Base-by-base conservation (phyloP, 768 basidiomycete genomes). In the Hypsizygus marmoreus region DNA sequence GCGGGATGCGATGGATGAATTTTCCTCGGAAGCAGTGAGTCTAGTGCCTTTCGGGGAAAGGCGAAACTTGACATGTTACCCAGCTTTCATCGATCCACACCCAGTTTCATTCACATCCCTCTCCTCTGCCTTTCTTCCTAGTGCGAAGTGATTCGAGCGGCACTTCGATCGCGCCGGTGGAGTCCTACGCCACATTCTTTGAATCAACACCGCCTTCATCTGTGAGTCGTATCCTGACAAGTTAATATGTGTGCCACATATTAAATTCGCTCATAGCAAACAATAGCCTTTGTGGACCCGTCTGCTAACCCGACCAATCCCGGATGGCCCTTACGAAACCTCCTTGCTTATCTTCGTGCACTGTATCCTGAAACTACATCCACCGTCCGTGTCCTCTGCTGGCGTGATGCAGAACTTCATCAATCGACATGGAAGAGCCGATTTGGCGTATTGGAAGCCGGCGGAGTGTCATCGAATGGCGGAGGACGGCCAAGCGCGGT, bases 321-420 rank as follows among this genome's bases (percentile, higher is more conserved):
- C 1, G 94, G 91, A 13, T 95, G 95, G 95, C 91, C 94, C 0
- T 76, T 97, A 5, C 87, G 95, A 33, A 98, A 97, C 61, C 78
- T 95, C 49, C 85, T 98, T 8, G 80, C 87, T 12, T 94, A 87
- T 64, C 81, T 97, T 11, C 75, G 76, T 19, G 75, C 77, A 25
- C 61, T 80, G 10, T 78, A 89, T 58, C 79, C 80, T 0, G 58
- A 69, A 1, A 66, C 67, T 2, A 73, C 80, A 0, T 55, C 70
- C 0, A 67, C 69, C 0, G 43, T 95, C 3, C 80, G 77, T 17
- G 71, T 97, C 6, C 71, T 95, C 26, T 84, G 86, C 56, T 91
- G 92, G 81, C 77, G 93, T 17, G 87, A 91, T 47, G 47, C 67
- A 24, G 84, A 88, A 16, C 30, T 70, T 2, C 74, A 83, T 0